Evolutionary conservation across 1,139 yeast genomes (phyloP), one percentile per base, ranked within the genome.

Genomic region (Magnusiomyces tetraspermus): DNA sequence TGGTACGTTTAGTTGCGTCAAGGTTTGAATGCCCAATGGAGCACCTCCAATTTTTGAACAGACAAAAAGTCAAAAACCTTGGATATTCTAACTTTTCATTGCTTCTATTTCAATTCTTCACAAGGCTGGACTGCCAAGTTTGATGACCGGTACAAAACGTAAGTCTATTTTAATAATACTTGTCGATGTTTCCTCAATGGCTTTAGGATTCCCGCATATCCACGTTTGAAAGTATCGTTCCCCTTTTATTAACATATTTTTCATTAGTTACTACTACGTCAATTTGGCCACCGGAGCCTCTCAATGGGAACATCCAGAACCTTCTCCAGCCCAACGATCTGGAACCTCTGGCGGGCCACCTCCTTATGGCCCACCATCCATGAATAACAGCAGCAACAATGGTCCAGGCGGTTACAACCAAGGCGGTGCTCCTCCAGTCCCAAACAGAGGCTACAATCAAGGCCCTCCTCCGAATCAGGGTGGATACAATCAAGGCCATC

Each of bases 261-360:
- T 8, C 5, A 19, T n/a, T 38, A 38, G 42, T 8, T 67, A 58
- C 55, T 71, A 71, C 67, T 90, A 83, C 63, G 96, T 90, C 24
- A 75, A 89, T 62, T 70, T 84, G 59, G 62, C 74, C 19, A 78
- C 87, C n/a, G 83, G 85, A 57, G 72, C 79, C 59, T 86, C 96
- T 0, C 96, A 88, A 67, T 90, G 97, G 97, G 96, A 87, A 52
- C 79, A 82, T 15, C 97, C 97, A 2, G 56, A 63, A 8, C 89
- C 86, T 0, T 61, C 63, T 4, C 67, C 61, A 17, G 68, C 71
- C 4, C 69, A 74, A 47, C 19, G 10, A n/a, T 10, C 11, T 21
- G 17, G 10, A 4, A 5, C 38, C 10, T 15, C 38, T 8, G 36
- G 47, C 21, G 24, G 24, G 2, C 47, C 47, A 28, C 52, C 52